These are phyloP conservation scores for Limnanthes douglasii DNA, from an alignment of 345 rosid species.

Conservation along the genomic window DNA sequence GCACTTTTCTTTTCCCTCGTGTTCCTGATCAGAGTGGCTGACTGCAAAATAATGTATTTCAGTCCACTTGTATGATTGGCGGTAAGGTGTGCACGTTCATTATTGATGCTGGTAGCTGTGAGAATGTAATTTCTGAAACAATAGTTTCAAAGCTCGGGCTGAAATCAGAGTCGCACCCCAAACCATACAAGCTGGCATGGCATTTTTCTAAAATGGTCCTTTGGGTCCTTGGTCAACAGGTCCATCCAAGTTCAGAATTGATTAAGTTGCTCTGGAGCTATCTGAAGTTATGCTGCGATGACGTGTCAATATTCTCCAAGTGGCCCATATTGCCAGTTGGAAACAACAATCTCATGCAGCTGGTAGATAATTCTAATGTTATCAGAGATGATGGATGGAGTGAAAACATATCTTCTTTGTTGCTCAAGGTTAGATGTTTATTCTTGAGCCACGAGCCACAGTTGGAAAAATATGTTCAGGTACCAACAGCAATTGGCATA, in stretches of 20 bases:
- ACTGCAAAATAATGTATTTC: too few relatives aligned
- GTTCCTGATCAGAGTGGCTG: too few relatives aligned
- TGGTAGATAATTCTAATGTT: conserved; percentile 58
- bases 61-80: too few relatives aligned
- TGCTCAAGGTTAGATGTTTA: conserved; percentile 68
- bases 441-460: conserved; percentile 68
- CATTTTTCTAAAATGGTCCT: conserved; percentile 46
- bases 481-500: conserved; percentile 77
- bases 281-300: conserved; percentile 61
- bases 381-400: conserved; percentile 83
- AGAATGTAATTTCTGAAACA: too few relatives aligned
- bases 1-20: too few relatives aligned
- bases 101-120: too few relatives aligned
- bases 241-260: conserved; percentile 80
- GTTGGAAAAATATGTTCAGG: conserved; percentile 67
- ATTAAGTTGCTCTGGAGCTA: conserved; percentile 61
- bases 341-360: conserved; percentile 45
- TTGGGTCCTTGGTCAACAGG: conserved; percentile 69
- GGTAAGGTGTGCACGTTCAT: too few relatives aligned
- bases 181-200: too few relatives aligned
- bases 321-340: conserved; percentile 97
- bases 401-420: conserved; percentile 79
- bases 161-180: too few relatives aligned
- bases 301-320: conserved; percentile 66
- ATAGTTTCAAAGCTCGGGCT: too few relatives aligned